These are phyloP conservation scores for Dillenia suffruticosa DNA, from an alignment of 164 flowering plant genomes.

Conservation along the genomic window DNA sequence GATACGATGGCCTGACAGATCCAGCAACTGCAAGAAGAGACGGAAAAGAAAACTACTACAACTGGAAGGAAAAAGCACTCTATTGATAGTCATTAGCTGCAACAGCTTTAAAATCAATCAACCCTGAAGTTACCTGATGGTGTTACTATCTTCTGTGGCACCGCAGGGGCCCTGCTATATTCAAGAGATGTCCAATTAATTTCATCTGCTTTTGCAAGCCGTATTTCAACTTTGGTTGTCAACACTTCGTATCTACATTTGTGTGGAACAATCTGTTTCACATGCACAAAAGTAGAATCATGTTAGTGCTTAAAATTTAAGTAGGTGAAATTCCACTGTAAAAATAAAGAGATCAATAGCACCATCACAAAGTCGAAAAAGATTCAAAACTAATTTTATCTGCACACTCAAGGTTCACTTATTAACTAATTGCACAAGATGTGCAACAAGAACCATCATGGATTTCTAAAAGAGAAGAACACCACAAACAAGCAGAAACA, in stretches of 20 bases:
- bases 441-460: too few species aligned
- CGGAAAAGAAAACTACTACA: too few species aligned
- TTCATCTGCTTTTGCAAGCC: slow-evolving; percentile 77
- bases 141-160: slow-evolving; percentile 33
- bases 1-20: slow-evolving; percentile 48
- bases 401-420: too few species aligned
- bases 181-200: slow-evolving; percentile 82
- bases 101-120: background rate
- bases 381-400: too few species aligned
- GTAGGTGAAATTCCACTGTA: too few species aligned
- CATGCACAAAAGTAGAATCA: slow-evolving; percentile 4
- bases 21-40: slow-evolving; percentile 20
- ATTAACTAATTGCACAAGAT: too few species aligned
- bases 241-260: slow-evolving; percentile 66
- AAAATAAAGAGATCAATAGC: too few species aligned
- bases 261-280: slow-evolving; percentile 66
- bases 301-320: background rate
- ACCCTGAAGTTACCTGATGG: slow-evolving; percentile 38
- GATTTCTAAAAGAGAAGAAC: too few species aligned
- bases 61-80: too few species aligned
- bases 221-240: slow-evolving; percentile 88
- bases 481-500: too few species aligned
- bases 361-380: too few species aligned
- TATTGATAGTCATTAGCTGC: too few species aligned
- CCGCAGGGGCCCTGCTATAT: slow-evolving; percentile 38